Evolutionary conservation across 148 eudicot genomes (phyloP), one percentile per base, ranked within the genome.

Genomic region (Rhododendron molle): DNA sequence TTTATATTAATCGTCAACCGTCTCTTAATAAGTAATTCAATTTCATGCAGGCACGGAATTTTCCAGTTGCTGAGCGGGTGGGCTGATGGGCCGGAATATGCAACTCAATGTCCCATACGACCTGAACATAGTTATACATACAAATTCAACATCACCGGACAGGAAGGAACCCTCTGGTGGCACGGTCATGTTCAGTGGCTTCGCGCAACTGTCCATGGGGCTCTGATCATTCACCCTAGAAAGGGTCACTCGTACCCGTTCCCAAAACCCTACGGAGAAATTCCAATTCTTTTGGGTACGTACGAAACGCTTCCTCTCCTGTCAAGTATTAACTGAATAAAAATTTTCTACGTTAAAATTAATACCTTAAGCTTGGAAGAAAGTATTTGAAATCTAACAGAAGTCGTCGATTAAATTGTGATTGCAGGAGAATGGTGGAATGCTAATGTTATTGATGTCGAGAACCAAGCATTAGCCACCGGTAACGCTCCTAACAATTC

Each of bases 161-260:
- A 96, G 73, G 98, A 93, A 58, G 98, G 98, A 5, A 96, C 98
- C 3, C 94, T 94, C 10, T 96, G 98, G 96, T 96, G 98, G 98
- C 98, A 96, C 34, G 95, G 98, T 13, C 98, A 96, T 49, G 91
- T 90, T 65, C 82, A 85, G 4, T 96, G 95, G 95, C 92, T 93
- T 23, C 92, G 98, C 5, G 98, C 98, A 2, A 96, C 98, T 0
- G 96, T 96, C 34, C 86, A 96, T 78, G 98, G 98, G 1, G 96
- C 91, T 3, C 88, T 96, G 16, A 79, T 96, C 32, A 91, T 96
- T 76, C 92, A 85, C 26, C 99, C 99, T 0, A 90, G 86, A 86
- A 58, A 71, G 1, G 96, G 96, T 11, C 82, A 76, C 0, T 30
- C 88, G 0, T 96, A 94, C 69, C 99, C 98, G 14, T 96, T 93